Evolutionary conservation across 257 asterid genomes (phyloP), one percentile per base, ranked within the genome.

Genomic region (Nicotiana otophora): DNA sequence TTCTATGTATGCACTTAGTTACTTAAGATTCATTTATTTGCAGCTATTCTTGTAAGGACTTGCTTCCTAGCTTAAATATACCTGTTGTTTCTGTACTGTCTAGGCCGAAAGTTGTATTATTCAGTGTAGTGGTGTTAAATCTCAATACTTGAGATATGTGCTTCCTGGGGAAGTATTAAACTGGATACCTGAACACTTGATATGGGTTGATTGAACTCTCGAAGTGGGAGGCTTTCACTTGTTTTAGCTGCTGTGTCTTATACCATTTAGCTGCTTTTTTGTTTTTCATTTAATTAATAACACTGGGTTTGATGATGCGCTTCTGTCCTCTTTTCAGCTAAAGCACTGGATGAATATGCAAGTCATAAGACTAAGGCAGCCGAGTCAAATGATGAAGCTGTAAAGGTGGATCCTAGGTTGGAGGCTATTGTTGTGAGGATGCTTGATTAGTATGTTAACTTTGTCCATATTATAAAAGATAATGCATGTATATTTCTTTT

Each of bases 341-440:
- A 95, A 90, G 95, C 97, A 64, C 92, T 95, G 67, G 98, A 95
- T 86, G 98, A 95, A 78, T 95, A 95, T 86, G 98, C 97, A 33
- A 89, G 87, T 83, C 86, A 92, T 86, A 95, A 87, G 94, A 91
- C 91, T 81, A 95, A 83, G 86, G 97, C 97, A 55, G 96, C 97
- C 20, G 97, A 93, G 88, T 78, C 91, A 66, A 91, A 91, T 79
- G 94, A 88, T 84, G 91, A 86, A 83, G 79, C 92, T 36, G 89
- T 87, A 19, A 88, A 86, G 36, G 87, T 92, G 82, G 99, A 94
- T 88, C 91, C 98, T 64, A 92, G 97, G 84, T 83, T 95, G 86
- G 99, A 95, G 89, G 97, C 96, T 15, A 94, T 95, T 78, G 99
- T 95, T 4, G 99, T 94, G 87, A 88, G 93, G 82, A 92, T 95